Evolutionary conservation across 2,329 filamentous ascomycete species (phyloP).

Genomic region (Trichoderma sp.): DNA sequence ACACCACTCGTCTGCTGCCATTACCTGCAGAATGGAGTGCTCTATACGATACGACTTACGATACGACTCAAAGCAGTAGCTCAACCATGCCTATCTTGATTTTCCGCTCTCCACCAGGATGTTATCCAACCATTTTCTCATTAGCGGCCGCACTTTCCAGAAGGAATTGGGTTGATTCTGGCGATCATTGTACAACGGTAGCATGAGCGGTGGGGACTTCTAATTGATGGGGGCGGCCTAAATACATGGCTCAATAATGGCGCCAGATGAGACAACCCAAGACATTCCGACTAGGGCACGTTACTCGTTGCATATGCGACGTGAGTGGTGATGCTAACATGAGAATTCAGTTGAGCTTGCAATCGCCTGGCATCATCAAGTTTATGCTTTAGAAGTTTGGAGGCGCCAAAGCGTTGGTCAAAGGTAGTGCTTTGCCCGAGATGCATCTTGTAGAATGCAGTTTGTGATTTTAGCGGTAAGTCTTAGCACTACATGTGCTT

Average conservation of each 20-base stretch:
- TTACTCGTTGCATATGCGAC: not conserved
- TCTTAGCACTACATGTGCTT: not conserved
- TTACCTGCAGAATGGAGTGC: not conserved
- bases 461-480: not conserved
- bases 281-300: not conserved
- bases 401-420: not conserved
- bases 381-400: not conserved
- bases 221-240: not conserved
- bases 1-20: not conserved
- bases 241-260: slow-evolving; percentile 7
- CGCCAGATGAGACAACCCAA: slow-evolving; percentile 1
- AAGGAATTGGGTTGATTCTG: not conserved
- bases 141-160: slow-evolving; percentile 7
- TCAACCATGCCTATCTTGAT: not conserved
- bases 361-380: not conserved
- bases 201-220: not conserved
- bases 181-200: not conserved
- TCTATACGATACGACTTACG: not conserved
- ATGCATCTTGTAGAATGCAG: not conserved
- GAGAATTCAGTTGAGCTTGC: not conserved
- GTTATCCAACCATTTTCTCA: not conserved
- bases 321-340: not conserved
- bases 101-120: not conserved
- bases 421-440: not conserved
- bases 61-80: not conserved